These are phyloP conservation scores for Oxytropis ochrocephala DNA, from an alignment of 306 rosid genomes.

Conservation along the genomic window DNA sequence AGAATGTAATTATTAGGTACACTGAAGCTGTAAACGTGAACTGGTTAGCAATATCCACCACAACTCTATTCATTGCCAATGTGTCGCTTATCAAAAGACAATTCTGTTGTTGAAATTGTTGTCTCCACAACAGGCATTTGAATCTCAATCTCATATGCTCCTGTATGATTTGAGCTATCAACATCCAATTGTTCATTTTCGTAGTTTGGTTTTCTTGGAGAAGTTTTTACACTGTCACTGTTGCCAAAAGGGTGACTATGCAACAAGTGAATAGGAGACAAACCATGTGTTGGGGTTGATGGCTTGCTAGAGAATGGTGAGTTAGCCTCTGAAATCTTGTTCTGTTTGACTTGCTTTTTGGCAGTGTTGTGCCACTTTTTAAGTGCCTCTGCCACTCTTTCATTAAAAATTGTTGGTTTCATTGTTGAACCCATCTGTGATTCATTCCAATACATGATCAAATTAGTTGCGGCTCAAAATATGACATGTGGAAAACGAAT, in stretches of 20 bases:
- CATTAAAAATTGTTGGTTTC: constrained; percentile 61
- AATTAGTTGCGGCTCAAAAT: too few relatives aligned
- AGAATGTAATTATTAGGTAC: too few relatives aligned
- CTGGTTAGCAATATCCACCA: neutral
- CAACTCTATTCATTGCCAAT: neutral
- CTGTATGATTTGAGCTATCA: constrained; percentile 26
- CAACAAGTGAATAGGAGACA: constrained; percentile 68
- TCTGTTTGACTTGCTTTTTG: constrained; percentile 32
- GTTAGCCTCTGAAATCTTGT: constrained; percentile 27
- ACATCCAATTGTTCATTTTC: constrained; percentile 34
- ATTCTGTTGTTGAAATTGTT: constrained; percentile 17
- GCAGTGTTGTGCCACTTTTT: constrained; percentile 57
- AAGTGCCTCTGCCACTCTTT: constrained; percentile 52
- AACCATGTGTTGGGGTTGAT: constrained; percentile 43
- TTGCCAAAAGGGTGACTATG: constrained; percentile 22
- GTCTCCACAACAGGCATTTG: constrained; percentile 25
- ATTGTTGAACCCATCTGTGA: constrained; percentile 72
- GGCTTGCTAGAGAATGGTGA: constrained; percentile 57
- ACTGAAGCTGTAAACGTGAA: constrained; percentile 1
- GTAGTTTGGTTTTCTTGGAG: constrained; percentile 38
- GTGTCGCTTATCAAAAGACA: constrained; percentile 38
- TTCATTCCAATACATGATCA: too few relatives aligned
- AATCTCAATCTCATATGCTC: neutral
- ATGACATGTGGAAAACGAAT: too few relatives aligned
- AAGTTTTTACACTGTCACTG: constrained; percentile 26